Conservation (phyloP, 768 basidiomycete genomes). For the Gymnopilus dilepis region DNA sequence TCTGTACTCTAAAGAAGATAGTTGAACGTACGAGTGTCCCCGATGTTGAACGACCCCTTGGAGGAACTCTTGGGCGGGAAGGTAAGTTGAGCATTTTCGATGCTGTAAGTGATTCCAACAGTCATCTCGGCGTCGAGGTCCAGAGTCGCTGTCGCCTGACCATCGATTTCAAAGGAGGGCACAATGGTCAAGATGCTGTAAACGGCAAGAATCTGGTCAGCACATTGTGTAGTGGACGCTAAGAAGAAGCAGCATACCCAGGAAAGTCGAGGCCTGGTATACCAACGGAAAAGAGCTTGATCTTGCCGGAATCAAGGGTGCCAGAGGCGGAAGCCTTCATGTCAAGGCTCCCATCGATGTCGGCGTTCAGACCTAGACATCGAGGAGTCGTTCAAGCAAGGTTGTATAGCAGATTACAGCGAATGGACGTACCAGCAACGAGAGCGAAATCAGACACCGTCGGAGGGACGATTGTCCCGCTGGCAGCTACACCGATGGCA, state of each 20-base stretch:
- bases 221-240: neutral
- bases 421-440: constrained; percentile 35
- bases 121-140: constrained; percentile 44
- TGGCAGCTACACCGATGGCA: constrained; percentile 44
- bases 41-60: constrained; percentile 37
- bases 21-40: constrained; percentile 48
- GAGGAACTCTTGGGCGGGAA: constrained; percentile 44
- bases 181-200: constrained; percentile 49
- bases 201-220: neutral
- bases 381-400: neutral
- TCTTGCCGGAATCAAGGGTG: constrained; percentile 46
- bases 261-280: constrained; percentile 57
- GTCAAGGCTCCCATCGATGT: constrained; percentile 44
- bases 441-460: constrained; percentile 41
- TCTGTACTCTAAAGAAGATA: too few species aligned
- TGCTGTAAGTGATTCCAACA: constrained; percentile 48
- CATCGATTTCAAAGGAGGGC: constrained; percentile 50
- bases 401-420: neutral
- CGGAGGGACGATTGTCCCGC: constrained; percentile 52
- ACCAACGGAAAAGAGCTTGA: constrained; percentile 44
- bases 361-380: constrained; percentile 39
- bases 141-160: constrained; percentile 38
- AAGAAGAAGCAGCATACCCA: constrained; percentile 40
- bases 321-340: constrained; percentile 45
- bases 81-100: constrained; percentile 44